phyloP scores from a whole-genome alignment of 208 protist genomes.

The Leishmania gerbilli region DNA sequence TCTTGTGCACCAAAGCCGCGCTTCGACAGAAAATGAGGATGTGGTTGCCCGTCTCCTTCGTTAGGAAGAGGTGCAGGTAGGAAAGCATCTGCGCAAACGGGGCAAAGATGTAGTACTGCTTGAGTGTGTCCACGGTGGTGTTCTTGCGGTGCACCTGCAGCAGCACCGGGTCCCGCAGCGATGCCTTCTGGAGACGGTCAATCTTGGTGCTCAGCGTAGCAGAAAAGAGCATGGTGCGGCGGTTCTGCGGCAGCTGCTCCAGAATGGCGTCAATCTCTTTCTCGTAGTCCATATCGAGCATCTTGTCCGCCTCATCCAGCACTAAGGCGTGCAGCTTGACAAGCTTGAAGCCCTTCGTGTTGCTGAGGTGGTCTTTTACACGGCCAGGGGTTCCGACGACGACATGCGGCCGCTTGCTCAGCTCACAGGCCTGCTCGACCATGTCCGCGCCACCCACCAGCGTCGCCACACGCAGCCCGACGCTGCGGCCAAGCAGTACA shows the following conservation, averaged over 20 bases:
- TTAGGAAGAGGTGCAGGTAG: conserved; percentile 90
- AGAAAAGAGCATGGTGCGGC: conserved; percentile 97
- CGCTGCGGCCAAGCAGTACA: conserved; percentile 87
- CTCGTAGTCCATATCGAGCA: conserved; percentile 99
- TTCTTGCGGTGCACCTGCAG: conserved; percentile 97
- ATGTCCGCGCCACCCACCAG: conserved; percentile 96
- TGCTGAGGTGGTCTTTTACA: conserved; percentile 97
- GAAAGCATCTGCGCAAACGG: conserved; percentile 93
- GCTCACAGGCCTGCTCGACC: conserved; percentile 94
- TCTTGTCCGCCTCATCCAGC: conserved; percentile 99
- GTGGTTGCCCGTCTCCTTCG: conserved; percentile 87
- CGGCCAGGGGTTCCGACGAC: conserved; percentile 98
- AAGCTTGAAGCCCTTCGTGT: conserved; percentile 98
- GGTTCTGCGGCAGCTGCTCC: conserved; percentile 86
- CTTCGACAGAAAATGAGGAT: conserved; percentile 94
- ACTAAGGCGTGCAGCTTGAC: conserved; percentile 95
- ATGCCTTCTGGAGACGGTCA: conserved; percentile 97
- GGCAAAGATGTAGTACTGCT: conserved; percentile 98
- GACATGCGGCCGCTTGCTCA: conserved; percentile 96
- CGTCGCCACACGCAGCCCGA: conserved; percentile 88
- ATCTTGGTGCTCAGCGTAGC: conserved; percentile 99
- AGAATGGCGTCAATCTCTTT: conserved; percentile 98
- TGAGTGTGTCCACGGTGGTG: conserved; percentile 95
- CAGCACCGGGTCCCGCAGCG: conserved; percentile 96
- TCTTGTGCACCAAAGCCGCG: conserved; percentile 88